Base-by-base conservation (phyloP, 1,284 basidiomycete species). In the Tilletia indica region DNA sequence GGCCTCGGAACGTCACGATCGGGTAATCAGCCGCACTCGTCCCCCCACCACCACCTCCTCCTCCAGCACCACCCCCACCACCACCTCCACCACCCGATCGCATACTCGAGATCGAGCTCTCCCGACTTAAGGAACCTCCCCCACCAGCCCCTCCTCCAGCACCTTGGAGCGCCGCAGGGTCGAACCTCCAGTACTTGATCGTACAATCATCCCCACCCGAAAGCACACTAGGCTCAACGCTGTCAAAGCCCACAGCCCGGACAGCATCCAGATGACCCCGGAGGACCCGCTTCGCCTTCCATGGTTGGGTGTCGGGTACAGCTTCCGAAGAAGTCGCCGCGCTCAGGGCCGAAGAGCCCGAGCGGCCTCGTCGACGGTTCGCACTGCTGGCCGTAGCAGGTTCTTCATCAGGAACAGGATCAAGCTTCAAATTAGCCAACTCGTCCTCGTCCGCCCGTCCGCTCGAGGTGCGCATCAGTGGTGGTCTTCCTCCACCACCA, bases 201-300 rank as follows among this genome's bases (percentile, higher is more conserved):
- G 94, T 96, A 84, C 90, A 92, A 84, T 99, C 97, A 85, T 97
- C 95, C 51, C 93, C 93, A 49, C 92, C 96, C 56, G 93, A 94
- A 11, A 93, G 93, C 58, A 98, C 86, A 73, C 91, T 90, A 67
- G 93, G 86, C 76, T 93, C 92, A 16, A 67, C 71, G 0, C 91
- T 91, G 82, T 94, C 92, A 87, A 97, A 96, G 0, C 92, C 90
- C 34, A 97, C 87, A 11, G 93, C 91, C 67, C 94, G 90, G 47
- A 97, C 94, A 36, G 93, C 90, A 85, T 98, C 96, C 75, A 98
- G 87, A 85, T 99, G 96, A 85, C 93, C 95, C 2, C 75, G 74
- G 25, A 83, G 73, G 19, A 78, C 75, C 51, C 75, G 75, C 63
- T 81, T 80, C 9, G 80, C 73, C 61, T 82, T 81, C 82, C 82